Percentiles rank a stretch among this genome's conserved stretches.
These are phyloP conservation scores for Claviceps humidiphila DNA, from an alignment of 2,329 filamentous ascomycete genomes.

Conservation along the genomic window DNA sequence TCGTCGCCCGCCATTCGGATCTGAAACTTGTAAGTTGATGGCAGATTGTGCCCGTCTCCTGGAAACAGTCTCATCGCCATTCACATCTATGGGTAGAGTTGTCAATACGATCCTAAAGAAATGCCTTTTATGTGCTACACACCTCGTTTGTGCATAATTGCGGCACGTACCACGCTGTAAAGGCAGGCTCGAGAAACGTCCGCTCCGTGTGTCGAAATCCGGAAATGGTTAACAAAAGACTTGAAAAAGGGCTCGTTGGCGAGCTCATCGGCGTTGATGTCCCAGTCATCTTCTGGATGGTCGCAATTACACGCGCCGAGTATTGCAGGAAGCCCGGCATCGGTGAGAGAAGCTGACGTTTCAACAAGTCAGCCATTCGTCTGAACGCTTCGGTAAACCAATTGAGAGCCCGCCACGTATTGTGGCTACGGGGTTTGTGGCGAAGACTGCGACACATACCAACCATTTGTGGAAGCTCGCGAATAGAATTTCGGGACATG, in stretches of 20 bases:
- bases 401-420: background rate
- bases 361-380: background rate
- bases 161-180: conserved; percentile 57
- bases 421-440: background rate
- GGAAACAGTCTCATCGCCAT: conserved; percentile 27
- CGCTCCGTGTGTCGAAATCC: conserved; percentile 55
- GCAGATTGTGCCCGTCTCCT: conserved; percentile 48
- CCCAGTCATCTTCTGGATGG: conserved; percentile 52
- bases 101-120: conserved; percentile 1
- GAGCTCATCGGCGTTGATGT: conserved; percentile 57
- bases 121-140: conserved; percentile 19
- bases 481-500: conserved; percentile 61
- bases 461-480: conserved; percentile 60
- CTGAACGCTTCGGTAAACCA: background rate
- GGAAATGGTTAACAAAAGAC: conserved; percentile 58
- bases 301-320: conserved; percentile 89
- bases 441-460: conserved; percentile 34
- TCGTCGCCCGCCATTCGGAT: conserved; percentile 36
- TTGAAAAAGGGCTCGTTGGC: conserved; percentile 49
- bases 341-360: conserved; percentile 54
- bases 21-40: conserved; percentile 45
- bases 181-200: conserved; percentile 66
- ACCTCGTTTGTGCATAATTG: conserved; percentile 58
- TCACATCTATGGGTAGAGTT: conserved; percentile 19
- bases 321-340: conserved; percentile 60